phyloP scores from a whole-genome alignment of 2,329 filamentous ascomycete species.

The Trematosphaeria pertusa region DNA sequence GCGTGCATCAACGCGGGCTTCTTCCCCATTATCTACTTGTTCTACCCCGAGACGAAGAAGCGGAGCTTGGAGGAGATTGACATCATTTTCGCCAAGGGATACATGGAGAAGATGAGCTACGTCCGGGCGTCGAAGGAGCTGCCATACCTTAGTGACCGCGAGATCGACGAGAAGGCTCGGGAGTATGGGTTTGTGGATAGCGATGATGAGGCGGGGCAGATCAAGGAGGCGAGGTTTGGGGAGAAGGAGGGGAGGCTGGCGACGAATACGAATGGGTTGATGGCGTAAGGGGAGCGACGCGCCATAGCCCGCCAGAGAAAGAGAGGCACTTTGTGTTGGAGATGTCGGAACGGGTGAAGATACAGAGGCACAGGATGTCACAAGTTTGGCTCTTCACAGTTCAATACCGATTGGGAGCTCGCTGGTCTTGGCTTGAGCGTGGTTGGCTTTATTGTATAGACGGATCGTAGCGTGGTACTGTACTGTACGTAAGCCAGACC shows the following conservation, averaged over 20 bases:
- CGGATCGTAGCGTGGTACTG: no score
- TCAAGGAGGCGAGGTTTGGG: slow-evolving; percentile 11
- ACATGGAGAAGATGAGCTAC: slow-evolving; percentile 45
- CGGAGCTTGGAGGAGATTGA: slow-evolving; percentile 61
- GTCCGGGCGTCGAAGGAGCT: slow-evolving; percentile 47
- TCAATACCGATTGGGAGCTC: neutral
- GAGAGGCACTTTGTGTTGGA: no score
- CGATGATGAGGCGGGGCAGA: slow-evolving; percentile 39
- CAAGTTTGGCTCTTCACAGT: neutral
- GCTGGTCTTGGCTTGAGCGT: neutral
- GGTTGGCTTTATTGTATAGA: no score
- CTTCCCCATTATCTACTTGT: slow-evolving; percentile 61
- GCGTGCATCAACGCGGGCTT: slow-evolving; percentile 60
- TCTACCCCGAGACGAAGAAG: slow-evolving; percentile 63
- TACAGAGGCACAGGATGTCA: no score
- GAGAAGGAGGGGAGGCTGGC: slow-evolving; percentile 20
- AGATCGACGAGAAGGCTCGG: slow-evolving; percentile 41
- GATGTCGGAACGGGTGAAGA: no score
- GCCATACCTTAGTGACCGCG: slow-evolving; percentile 40
- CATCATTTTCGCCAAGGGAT: slow-evolving; percentile 54
- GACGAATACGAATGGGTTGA: slow-evolving; percentile 5
- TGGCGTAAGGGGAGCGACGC: slow-evolving; percentile 12
- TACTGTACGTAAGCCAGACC: no score
- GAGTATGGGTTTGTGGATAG: slow-evolving; percentile 42
- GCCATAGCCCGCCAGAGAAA: no score